These are phyloP conservation scores for Alliaria petiolata DNA, from an alignment of 345 rosid species.

Conservation along the genomic window DNA sequence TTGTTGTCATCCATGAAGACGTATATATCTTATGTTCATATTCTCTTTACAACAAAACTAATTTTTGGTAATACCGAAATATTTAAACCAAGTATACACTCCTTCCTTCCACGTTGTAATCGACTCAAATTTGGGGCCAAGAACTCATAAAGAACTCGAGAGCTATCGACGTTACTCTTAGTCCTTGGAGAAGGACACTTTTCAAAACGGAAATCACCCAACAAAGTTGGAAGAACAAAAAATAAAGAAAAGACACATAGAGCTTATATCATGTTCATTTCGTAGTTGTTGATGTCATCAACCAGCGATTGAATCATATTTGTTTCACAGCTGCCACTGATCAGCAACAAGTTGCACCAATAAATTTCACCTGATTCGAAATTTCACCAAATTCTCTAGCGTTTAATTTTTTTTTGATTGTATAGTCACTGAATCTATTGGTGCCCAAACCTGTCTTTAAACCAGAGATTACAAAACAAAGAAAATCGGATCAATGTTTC, in stretches of 20 bases:
- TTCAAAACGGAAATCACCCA: neutral
- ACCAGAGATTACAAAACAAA: neutral
- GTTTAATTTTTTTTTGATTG: neutral
- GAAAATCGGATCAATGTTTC: neutral
- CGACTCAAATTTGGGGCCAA: neutral
- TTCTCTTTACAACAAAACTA: neutral
- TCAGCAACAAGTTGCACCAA: neutral
- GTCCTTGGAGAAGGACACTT: neutral
- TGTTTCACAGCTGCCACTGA: neutral
- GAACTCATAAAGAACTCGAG: too few species aligned
- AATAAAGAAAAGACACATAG: neutral
- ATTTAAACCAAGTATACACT: neutral
- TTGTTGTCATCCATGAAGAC: conserved; percentile 7
- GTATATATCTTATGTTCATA: neutral
- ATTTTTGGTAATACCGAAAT: neutral
- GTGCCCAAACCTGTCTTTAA: neutral
- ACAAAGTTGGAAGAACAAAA: neutral
- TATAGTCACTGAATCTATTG: neutral
- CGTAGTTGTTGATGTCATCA: neutral
- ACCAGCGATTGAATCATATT: neutral
- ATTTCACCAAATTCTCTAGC: too few species aligned
- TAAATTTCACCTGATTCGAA: neutral
- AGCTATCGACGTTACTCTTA: neutral
- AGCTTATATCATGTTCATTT: neutral
- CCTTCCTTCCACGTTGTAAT: neutral